Evolutionary conservation across 352 stramenopile species (phyloP), one percentile per base, ranked within the genome.

Genomic region (Phytophthora pistaciae): DNA sequence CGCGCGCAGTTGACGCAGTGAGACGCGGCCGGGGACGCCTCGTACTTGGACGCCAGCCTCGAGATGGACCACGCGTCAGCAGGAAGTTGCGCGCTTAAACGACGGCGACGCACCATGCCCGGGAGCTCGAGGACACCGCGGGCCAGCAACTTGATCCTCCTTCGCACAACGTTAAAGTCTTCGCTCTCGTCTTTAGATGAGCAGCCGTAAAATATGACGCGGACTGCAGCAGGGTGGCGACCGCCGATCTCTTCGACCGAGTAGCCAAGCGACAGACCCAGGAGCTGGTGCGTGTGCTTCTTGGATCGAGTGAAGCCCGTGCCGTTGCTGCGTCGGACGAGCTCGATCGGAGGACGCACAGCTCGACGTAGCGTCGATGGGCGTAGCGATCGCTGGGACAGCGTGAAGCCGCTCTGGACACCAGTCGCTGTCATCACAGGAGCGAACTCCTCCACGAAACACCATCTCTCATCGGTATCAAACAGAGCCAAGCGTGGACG

Each of bases 1-100:
- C 75, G 79, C 7, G 74, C 80, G 48, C 86, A 93, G 54, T 68
- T 78, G 21, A 87, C 73, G 29, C 86, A 93, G 52, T 69, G 75
- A 7, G 72, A 60, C 3, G 64, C 36, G 23, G 21, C 9, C 2
- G 56, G 42, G 14, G 61, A 40, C 5, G n/a, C 1, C 1, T 31
- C 8, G 5, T 46, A 38, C 9, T 64, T 70, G 4, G 33, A 40
- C 5, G 59, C 18, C 25, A 56, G 23, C 36, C n/a, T 54, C 40
- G 29, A 52, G 27, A 60, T 68, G 9, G 25, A 53, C 58, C 36
- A 58, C 21, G 38, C 21, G 21, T 73, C 61, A 27, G 61, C 66
- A 60, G 58, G 57, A 20, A 61, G 55, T 53, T 75, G 62, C 1
- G n/a, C 40, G 40, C 61, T 66, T 20, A 72, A 42, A 13, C 62